Conservation (phyloP, 768 basidiomycete species). For the Russula virescens region DNA sequence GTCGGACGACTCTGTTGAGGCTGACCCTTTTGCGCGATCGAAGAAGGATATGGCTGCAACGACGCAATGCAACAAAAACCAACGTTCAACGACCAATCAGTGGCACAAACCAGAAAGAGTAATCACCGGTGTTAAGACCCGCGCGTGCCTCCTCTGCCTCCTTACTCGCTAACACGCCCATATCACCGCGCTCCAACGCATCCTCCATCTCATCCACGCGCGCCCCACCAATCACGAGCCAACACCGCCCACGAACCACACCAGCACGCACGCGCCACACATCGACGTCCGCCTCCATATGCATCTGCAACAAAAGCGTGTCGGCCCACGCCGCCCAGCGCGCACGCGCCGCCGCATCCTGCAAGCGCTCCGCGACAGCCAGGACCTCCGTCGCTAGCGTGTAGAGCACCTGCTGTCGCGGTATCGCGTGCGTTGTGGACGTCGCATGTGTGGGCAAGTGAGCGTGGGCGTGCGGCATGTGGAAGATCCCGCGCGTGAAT, state of each 20-base stretch:
- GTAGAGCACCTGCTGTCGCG: constrained; percentile 53
- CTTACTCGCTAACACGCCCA: constrained; percentile 36
- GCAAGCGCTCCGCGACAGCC: constrained; percentile 52
- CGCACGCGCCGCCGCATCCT: constrained; percentile 39
- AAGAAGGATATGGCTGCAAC: constrained; percentile 31
- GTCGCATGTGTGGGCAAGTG: no score
- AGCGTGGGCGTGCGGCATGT: constrained; percentile 62
- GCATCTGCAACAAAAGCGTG: constrained; percentile 56
- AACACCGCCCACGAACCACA: constrained; percentile 47
- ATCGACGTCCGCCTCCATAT: constrained; percentile 52
- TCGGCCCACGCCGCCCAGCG: constrained; percentile 61
- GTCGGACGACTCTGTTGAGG: constrained; percentile 14
- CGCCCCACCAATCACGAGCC: constrained; percentile 52
- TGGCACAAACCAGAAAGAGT: constrained; percentile 23
- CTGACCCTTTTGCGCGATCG: constrained; percentile 30
- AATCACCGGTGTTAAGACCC: constrained; percentile 40
- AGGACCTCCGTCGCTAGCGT: constrained; percentile 60
- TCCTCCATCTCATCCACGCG: constrained; percentile 50
- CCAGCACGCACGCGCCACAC: constrained; percentile 43
- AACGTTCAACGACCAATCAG: constrained; percentile 22
- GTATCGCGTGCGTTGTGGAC: constrained; percentile 22
- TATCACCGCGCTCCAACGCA: constrained; percentile 42
- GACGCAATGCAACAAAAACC: not conserved
- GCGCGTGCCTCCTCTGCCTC: constrained; percentile 55
- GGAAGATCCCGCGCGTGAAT: constrained; percentile 62